Evolutionary conservation across 768 basidiomycete genomes (phyloP), one percentile per base, ranked within the genome.

Genomic region (Serendipita vermifera): DNA sequence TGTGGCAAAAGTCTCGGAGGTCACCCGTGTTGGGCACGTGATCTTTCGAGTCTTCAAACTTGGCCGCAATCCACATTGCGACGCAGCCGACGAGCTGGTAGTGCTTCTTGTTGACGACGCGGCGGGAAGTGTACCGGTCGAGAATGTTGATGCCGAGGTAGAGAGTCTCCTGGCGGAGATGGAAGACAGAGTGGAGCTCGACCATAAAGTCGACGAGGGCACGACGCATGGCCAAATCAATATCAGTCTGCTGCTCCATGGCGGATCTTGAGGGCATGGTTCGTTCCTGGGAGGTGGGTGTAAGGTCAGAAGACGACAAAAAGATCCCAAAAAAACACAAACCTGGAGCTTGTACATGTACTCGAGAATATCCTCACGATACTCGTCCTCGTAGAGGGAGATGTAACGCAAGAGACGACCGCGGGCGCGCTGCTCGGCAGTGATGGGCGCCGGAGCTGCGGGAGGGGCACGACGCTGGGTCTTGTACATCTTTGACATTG

Each of bases 271-370:
- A 91, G 27, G 87, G 87, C 79, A 88, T 85, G 33, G 94, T 98
- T 64, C 69, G 80, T 57, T 77, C 78, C 92, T 93, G 59, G 59
- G 58, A 38, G 38, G n/a, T n/a, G n/a, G 20, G 29, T 20, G 29
- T 43, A 27, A 53, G 26, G 33, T 58, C 59, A 62, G 39, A 27
- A 38, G 33, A 35, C 29, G 31, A 56, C 9, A 17, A n/a, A n/a
- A 14, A 5, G 54, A 29, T 22, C 51, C 38, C 22, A 57, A 7
- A 57, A n/a, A 22, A 40, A n/a, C 17, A 74, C 88, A 71, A 63
- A 97, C 96, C 89, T 99, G 94, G 90, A 96, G 96, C 68, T 87
- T 82, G 68, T 87, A 85, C 96, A 98, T 97, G 72, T 97, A 96
- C 56, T 75, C 77, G 57, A 81, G 77, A 57, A 98, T 92, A 65